These are phyloP conservation scores for Escallonia herrerae DNA, from an alignment of 129 eudicot genomes.

Conservation along the genomic window DNA sequence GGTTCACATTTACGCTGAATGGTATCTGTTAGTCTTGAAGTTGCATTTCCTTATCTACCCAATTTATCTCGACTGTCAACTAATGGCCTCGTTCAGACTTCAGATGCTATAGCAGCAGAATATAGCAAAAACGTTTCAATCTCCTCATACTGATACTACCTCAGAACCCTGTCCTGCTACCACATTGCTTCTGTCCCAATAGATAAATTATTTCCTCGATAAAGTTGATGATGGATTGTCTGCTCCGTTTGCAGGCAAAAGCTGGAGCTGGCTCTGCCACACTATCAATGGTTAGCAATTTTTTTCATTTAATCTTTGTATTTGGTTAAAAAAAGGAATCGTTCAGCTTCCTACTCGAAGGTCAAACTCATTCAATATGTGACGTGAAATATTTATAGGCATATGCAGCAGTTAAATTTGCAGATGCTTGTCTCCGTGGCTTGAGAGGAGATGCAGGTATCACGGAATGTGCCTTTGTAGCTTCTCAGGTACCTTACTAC, in stretches of 20 bases:
- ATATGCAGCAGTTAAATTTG: constrained; percentile 91
- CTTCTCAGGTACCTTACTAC: constrained; percentile 52
- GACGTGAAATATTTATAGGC: constrained; percentile 37
- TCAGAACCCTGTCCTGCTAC: not conserved
- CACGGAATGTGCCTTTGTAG: constrained; percentile 81
- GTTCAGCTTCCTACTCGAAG: not conserved
- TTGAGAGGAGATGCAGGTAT: constrained; percentile 84
- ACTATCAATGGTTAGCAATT: constrained; percentile 72
- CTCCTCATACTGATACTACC: not conserved
- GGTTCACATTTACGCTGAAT: not conserved
- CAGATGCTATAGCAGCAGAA: not conserved
- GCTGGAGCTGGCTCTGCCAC: constrained; percentile 99
- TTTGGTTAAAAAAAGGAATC: not conserved
- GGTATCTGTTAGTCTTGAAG: not conserved
- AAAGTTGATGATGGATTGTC: not conserved
- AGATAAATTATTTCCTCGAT: not conserved
- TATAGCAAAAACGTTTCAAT: not conserved
- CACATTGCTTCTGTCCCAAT: not conserved
- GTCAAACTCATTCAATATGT: not conserved
- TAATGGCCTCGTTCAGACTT: not conserved
- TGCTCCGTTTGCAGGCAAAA: constrained; percentile 62
- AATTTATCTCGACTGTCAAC: not conserved
- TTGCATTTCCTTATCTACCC: not conserved
- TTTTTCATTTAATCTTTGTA: not conserved
- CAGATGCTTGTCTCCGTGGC: constrained; percentile 80